A percentile compares a stretch with the other conserved stretches of the same genome.
phyloP scores from a whole-genome alignment of 768 basidiomycete genomes.

The Boletus eberwhitei region DNA sequence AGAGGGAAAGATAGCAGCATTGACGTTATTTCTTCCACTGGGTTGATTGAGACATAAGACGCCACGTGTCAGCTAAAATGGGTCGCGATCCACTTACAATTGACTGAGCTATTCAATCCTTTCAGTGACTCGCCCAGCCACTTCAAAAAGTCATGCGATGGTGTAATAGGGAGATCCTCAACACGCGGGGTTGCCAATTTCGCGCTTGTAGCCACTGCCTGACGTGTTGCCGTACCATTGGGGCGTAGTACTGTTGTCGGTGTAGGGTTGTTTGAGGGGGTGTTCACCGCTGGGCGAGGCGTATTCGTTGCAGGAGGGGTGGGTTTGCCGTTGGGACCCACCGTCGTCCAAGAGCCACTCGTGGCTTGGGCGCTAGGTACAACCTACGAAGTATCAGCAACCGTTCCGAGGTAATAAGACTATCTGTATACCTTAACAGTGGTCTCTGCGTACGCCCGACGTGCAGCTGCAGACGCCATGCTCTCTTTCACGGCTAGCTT shows the following conservation, averaged over 20 bases:
- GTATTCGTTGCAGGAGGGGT: constrained; percentile 26
- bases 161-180: constrained; percentile 64
- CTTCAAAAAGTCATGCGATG: constrained; percentile 87
- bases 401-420: neutral
- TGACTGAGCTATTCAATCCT: constrained; percentile 56
- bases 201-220: constrained; percentile 35
- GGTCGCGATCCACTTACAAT: constrained; percentile 39
- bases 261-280: constrained; percentile 27
- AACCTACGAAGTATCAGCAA: constrained; percentile 27
- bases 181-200: constrained; percentile 35
- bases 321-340: constrained; percentile 74
- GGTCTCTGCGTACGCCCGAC: constrained; percentile 77
- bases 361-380: constrained; percentile 31
- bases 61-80: neutral
- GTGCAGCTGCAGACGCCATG: constrained; percentile 50
- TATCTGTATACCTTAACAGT: constrained; percentile 58
- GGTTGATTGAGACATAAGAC: constrained; percentile 19
- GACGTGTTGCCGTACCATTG: constrained; percentile 36
- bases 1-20: constrained; percentile 95
- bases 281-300: constrained; percentile 34
- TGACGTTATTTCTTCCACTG: constrained; percentile 94
- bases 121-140: constrained; percentile 88
- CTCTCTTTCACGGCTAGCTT: constrained; percentile 61
- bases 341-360: constrained; percentile 78
- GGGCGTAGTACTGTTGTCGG: constrained; percentile 35